These are phyloP conservation scores for Paraleonurus japonicus DNA, from an alignment of 257 asterid species.

Conservation along the genomic window DNA sequence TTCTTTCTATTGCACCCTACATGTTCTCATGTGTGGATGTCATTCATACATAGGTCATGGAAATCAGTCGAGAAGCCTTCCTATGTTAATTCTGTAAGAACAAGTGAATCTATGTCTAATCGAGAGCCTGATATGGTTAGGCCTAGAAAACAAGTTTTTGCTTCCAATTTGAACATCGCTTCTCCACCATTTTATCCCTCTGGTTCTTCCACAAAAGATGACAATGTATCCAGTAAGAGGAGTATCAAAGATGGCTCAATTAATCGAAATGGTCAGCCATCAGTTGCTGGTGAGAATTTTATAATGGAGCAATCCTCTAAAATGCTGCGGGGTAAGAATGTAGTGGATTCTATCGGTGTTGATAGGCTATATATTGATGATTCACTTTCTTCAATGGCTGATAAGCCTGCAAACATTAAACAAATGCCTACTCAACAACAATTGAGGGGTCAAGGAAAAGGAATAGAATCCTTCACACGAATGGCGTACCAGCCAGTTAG, in stretches of 20 bases:
- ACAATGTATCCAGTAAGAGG: conserved; percentile 37
- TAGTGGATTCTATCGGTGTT: conserved; percentile 50
- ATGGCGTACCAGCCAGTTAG: conserved; percentile 58
- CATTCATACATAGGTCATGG: conserved; percentile 46
- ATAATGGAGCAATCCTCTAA: conserved; percentile 36
- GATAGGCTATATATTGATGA: conserved; percentile 53
- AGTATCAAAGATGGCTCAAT: conserved; percentile 45
- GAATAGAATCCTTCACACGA: conserved; percentile 40
- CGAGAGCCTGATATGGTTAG: conserved; percentile 35
- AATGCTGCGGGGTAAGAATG: conserved; percentile 49
- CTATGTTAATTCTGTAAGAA: conserved; percentile 40
- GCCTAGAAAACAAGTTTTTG: conserved; percentile 48
- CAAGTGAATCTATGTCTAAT: conserved; percentile 40
- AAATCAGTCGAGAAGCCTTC: conserved; percentile 46
- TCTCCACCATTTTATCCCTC: conserved; percentile 97
- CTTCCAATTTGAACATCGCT: conserved; percentile 73
- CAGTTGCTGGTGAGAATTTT: conserved; percentile 36
- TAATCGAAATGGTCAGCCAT: conserved; percentile 41
- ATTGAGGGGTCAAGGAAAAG: conserved; percentile 66
- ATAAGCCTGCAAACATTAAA: conserved; percentile 43
- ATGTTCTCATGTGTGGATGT: conserved; percentile 7
- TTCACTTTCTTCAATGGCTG: conserved; percentile 44
- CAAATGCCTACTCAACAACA: conserved; percentile 47
- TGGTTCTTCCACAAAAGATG: conserved; percentile 62
- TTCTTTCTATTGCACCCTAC: not conserved